Percentiles rank a stretch among this genome's conserved stretches.
Conservation (phyloP, 148 eudicot species). For the Persicaria maculosa region DNA sequence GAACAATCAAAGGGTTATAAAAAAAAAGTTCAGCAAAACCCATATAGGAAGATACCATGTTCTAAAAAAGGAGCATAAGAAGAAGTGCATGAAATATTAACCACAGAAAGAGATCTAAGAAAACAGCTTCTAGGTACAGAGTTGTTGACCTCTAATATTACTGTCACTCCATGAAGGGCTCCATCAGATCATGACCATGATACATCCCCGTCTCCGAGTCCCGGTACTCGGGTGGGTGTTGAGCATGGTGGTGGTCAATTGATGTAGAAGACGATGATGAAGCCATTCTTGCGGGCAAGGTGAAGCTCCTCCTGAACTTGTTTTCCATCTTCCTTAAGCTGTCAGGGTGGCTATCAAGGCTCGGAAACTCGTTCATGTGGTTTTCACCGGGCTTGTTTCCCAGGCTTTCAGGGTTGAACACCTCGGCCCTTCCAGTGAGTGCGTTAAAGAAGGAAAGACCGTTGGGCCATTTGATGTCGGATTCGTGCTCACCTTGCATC, state of each 20-base stretch:
- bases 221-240: slow-evolving; percentile 44
- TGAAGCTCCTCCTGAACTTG: slow-evolving; percentile 84
- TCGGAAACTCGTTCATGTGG: slow-evolving; percentile 51
- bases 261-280: slow-evolving; percentile 84
- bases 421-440: slow-evolving; percentile 60
- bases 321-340: slow-evolving; percentile 57
- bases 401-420: slow-evolving; percentile 59
- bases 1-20: too few relatives aligned
- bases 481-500: slow-evolving; percentile 30
- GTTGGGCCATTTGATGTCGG: slow-evolving; percentile 86
- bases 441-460: slow-evolving; percentile 79
- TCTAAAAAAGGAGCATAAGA: neutral
- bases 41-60: too few relatives aligned
- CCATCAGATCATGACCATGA: slow-evolving; percentile 91
- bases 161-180: slow-evolving; percentile 56
- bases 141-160: neutral
- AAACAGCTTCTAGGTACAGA: slow-evolving; percentile 9
- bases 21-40: too few relatives aligned
- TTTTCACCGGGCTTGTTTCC: slow-evolving; percentile 39
- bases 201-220: slow-evolving; percentile 64
- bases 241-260: slow-evolving; percentile 41
- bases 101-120: neutral
- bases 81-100: neutral
- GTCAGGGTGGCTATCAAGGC: slow-evolving; percentile 56
- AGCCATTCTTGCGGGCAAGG: slow-evolving; percentile 76